A percentile compares a stretch with the other conserved stretches of the same genome.
phyloP scores from a whole-genome alignment of 345 rosid species.

The Toxicodendron radicans region DNA sequence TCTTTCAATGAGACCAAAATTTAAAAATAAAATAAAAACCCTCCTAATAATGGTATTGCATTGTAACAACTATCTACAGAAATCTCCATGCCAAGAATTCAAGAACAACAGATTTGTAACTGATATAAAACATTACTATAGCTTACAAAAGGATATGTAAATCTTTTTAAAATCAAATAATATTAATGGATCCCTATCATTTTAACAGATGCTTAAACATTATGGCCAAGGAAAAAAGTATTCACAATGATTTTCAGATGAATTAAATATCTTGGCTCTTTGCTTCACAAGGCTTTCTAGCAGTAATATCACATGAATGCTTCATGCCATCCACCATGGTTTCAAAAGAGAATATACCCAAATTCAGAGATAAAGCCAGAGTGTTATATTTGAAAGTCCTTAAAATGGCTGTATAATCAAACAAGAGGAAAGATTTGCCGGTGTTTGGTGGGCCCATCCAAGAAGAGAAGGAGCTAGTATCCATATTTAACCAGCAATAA shows the following conservation, averaged over 20 bases:
- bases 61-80: not conserved
- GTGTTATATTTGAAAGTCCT: too few species aligned
- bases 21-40: not conserved
- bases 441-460: not conserved
- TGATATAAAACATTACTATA: not conserved
- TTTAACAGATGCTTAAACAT: not conserved
- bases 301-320: too few species aligned
- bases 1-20: not conserved
- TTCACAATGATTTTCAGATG: not conserved
- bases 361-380: too few species aligned
- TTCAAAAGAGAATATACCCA: too few species aligned
- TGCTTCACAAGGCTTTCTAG: too few species aligned
- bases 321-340: too few species aligned
- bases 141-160: not conserved
- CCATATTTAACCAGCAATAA: not conserved
- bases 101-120: not conserved
- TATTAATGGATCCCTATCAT: not conserved
- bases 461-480: not conserved
- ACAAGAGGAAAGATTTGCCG: too few species aligned
- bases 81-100: not conserved
- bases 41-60: not conserved
- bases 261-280: not conserved
- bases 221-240: not conserved
- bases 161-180: not conserved
- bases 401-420: too few species aligned